phyloP scores from a whole-genome alignment of 202 grass and related monocot species.

The Brachypodium distachyon region DNA sequence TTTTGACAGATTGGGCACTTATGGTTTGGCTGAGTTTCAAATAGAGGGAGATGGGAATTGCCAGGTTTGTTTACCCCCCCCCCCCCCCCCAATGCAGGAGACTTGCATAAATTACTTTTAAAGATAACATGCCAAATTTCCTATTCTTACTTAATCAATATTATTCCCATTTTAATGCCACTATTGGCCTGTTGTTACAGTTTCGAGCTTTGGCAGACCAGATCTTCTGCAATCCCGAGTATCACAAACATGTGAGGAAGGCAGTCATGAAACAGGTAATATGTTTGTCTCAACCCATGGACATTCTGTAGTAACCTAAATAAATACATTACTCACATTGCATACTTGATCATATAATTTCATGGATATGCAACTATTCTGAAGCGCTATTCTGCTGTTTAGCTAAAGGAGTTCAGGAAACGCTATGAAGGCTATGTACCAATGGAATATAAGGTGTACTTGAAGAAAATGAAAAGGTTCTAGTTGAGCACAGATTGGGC shows the following conservation, averaged over 20 bases:
- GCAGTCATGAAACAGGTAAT: conserved; percentile 74
- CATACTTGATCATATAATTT: neutral
- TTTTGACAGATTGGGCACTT: conserved; percentile 58
- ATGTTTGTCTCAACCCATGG: neutral
- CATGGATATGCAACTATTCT: conserved; percentile 22
- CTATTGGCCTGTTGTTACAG: conserved; percentile 29
- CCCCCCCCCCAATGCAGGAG: neutral
- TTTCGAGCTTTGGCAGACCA: conserved; percentile 99
- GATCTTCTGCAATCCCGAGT: conserved; percentile 85
- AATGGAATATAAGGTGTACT: conserved; percentile 95
- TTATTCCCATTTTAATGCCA: neutral
- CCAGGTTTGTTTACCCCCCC: conserved; percentile 63
- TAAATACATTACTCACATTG: neutral
- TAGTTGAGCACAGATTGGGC: neutral
- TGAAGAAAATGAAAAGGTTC: conserved; percentile 98
- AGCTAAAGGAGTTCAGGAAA: conserved; percentile 92
- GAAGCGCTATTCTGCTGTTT: conserved; percentile 26
- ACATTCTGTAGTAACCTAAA: neutral
- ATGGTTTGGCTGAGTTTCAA: conserved; percentile 88
- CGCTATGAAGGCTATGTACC: conserved; percentile 89
- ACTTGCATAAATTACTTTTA: neutral
- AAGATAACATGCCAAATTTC: neutral
- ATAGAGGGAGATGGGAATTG: conserved; percentile 99
- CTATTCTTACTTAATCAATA: neutral
- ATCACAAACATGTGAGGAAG: conserved; percentile 90